phyloP scores from a whole-genome alignment of 129 eudicot genomes.

The Flaveria bidentis region DNA sequence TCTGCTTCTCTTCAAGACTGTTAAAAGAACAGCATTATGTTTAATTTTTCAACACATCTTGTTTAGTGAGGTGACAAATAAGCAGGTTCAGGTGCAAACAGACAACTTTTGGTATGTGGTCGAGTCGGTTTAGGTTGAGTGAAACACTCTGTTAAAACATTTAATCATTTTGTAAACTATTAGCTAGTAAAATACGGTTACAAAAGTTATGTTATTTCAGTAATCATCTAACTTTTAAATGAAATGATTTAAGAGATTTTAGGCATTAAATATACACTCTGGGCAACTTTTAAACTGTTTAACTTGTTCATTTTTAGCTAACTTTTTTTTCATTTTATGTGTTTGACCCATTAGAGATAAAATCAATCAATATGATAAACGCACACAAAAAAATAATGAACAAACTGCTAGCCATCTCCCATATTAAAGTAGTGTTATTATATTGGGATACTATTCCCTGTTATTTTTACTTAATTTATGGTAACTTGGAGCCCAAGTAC shows the following conservation, averaged over 20 bases:
- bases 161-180: background rate
- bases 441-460: background rate
- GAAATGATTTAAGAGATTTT: background rate
- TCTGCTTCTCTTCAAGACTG: slow-evolving; percentile 91
- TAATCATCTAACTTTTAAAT: background rate
- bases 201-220: background rate
- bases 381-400: too few relatives aligned
- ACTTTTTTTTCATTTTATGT: background rate
- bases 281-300: background rate
- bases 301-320: background rate
- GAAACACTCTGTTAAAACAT: background rate
- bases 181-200: background rate
- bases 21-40: background rate
- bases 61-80: background rate
- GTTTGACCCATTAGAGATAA: background rate
- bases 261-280: background rate
- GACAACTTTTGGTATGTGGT: background rate
- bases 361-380: background rate
- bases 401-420: background rate
- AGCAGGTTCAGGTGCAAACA: background rate
- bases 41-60: background rate
- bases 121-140: background rate
- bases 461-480: background rate
- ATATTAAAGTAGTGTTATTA: background rate
- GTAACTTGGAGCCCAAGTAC: background rate